A percentile compares a stretch with the other conserved stretches of the same genome.
phyloP scores from a whole-genome alignment of 2,329 filamentous ascomycete species.

The Cryphonectria naterciae region DNA sequence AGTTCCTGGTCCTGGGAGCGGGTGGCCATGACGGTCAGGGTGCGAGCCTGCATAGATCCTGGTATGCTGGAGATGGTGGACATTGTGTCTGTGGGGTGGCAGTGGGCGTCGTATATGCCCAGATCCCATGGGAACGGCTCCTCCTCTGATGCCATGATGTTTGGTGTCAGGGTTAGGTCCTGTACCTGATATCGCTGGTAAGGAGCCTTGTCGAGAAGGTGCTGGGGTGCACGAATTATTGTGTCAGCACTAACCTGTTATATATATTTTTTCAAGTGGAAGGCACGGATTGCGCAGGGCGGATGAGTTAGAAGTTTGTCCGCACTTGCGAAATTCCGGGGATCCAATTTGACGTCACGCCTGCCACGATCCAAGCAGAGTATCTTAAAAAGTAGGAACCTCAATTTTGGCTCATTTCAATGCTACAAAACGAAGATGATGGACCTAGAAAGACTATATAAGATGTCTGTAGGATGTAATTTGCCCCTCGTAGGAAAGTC shows the following conservation, averaged over 20 bases:
- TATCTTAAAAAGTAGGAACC: background rate
- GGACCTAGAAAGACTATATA: background rate
- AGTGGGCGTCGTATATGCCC: slow-evolving; percentile 78
- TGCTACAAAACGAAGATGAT: background rate
- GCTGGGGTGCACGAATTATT: background rate
- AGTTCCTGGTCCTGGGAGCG: slow-evolving; percentile 75
- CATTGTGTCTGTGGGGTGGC: slow-evolving; percentile 82
- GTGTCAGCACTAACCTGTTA: background rate
- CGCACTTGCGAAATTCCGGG: background rate
- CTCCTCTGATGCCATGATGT: slow-evolving; percentile 19
- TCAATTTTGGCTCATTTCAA: background rate
- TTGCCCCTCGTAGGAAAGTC: background rate
- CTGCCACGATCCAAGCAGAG: background rate
- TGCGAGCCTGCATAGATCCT: slow-evolving; percentile 65
- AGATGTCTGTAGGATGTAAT: background rate
- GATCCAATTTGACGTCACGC: slow-evolving; percentile 5
- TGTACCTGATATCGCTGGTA: background rate
- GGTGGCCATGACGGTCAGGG: slow-evolving; percentile 77
- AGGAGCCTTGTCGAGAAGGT: background rate
- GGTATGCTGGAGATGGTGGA: slow-evolving; percentile 57
- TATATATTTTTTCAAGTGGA: background rate
- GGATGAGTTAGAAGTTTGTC: background rate
- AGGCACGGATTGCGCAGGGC: background rate
- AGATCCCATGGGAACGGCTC: slow-evolving; percentile 69
- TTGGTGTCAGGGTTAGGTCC: background rate